These are phyloP conservation scores for Geranium brycei DNA, from an alignment of 345 rosid species.

Conservation along the genomic window DNA sequence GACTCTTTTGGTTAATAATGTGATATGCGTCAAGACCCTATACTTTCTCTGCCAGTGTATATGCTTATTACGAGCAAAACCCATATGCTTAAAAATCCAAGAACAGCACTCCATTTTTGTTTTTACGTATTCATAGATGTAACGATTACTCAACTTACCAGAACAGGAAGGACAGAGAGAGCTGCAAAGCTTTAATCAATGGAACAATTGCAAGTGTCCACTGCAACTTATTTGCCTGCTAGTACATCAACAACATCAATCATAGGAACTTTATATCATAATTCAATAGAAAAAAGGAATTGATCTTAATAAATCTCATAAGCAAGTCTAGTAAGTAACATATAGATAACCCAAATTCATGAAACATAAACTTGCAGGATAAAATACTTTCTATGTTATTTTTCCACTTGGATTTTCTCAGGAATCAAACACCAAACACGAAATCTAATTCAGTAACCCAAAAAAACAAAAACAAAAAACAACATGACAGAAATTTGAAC, in stretches of 20 bases:
- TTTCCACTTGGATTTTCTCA: background rate
- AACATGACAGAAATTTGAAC: background rate
- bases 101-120: background rate
- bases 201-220: constrained; percentile 82
- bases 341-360: background rate
- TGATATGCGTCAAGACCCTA: too few relatives aligned
- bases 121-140: background rate
- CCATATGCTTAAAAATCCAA: background rate
- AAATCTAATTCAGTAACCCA: too few relatives aligned
- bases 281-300: background rate
- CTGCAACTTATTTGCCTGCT: constrained; percentile 64
- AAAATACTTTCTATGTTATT: too few relatives aligned
- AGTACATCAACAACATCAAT: constrained; percentile 13
- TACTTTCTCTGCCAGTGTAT: too few relatives aligned
- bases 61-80: background rate
- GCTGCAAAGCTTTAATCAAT: constrained; percentile 78
- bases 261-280: background rate
- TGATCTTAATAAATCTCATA: background rate
- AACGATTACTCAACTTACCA: constrained; percentile 35
- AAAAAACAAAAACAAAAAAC: background rate
- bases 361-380: background rate
- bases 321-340: background rate
- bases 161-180: constrained; percentile 72
- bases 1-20: too few relatives aligned
- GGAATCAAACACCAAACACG: background rate